Percentiles rank a stretch among this genome's conserved stretches.
Conservation (phyloP, 2,329 filamentous ascomycete species). For the Colletotrichum eleusines region DNA sequence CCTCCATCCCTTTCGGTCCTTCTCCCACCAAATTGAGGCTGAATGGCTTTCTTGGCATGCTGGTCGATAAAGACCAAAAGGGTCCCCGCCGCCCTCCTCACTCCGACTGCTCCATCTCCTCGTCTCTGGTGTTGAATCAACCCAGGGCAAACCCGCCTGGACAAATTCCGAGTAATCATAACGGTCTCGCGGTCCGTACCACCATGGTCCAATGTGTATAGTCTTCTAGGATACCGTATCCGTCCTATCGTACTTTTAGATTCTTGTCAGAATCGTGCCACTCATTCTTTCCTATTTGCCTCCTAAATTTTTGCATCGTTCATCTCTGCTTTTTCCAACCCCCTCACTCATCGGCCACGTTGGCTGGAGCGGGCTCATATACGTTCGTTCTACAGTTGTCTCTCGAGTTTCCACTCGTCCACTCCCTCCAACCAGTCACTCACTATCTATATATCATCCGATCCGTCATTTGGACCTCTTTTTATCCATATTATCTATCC, state of each 20-base stretch:
- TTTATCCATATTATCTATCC: not conserved
- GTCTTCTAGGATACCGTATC: not conserved
- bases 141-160: not conserved
- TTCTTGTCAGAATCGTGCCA: conserved; percentile 14
- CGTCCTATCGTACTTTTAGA: not conserved
- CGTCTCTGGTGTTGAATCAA: not conserved
- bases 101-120: not conserved
- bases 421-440: not conserved
- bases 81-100: not conserved
- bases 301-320: not conserved
- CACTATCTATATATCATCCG: not conserved
- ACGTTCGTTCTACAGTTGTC: not conserved
- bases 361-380: not conserved
- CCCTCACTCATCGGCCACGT: not conserved
- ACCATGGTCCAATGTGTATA: conserved; percentile 20
- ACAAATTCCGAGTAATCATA: not conserved
- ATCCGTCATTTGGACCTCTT: not conserved
- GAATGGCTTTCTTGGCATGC: not conserved
- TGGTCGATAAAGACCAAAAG: not conserved
- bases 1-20: not conserved
- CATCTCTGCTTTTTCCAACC: not conserved
- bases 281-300: not conserved
- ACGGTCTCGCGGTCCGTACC: not conserved
- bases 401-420: not conserved
- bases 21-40: not conserved